These are phyloP conservation scores for Cytospora schulzeri DNA, from an alignment of 2,329 filamentous ascomycete species.

Conservation along the genomic window DNA sequence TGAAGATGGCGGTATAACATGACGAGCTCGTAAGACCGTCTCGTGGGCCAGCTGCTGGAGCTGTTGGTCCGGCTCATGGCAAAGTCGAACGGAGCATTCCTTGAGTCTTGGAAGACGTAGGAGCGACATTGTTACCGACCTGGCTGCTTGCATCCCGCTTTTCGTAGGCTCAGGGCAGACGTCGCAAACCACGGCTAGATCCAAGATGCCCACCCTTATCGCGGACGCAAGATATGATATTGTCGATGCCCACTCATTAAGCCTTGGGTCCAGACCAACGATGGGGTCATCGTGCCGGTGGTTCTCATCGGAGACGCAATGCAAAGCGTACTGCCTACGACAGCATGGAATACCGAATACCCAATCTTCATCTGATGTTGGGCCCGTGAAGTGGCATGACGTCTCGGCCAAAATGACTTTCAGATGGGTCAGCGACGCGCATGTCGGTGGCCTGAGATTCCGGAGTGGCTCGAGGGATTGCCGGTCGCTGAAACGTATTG, in stretches of 20 bases:
- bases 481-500: constrained; percentile 9
- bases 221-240: constrained; percentile 12
- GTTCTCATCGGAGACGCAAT: neutral
- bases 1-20: neutral
- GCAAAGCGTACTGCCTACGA: neutral
- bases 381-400: constrained; percentile 14
- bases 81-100: constrained; percentile 26
- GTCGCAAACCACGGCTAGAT: constrained; percentile 26
- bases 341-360: neutral
- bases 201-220: constrained; percentile 4
- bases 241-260: constrained; percentile 18
- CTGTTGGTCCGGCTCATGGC: neutral
- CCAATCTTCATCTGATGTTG: neutral
- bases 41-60: constrained; percentile 25
- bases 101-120: constrained; percentile 17
- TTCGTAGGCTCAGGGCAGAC: neutral
- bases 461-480: constrained; percentile 10
- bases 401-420: constrained; percentile 23
- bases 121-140: constrained; percentile 10
- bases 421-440: constrained; percentile 18
- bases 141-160: constrained; percentile 5
- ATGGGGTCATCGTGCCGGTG: constrained; percentile 1
- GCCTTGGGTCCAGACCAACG: neutral
- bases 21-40: constrained; percentile 17
- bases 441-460: constrained; percentile 8